Conservation (phyloP, 177 flowering plant genomes). For the Vitis hybrid region DNA sequence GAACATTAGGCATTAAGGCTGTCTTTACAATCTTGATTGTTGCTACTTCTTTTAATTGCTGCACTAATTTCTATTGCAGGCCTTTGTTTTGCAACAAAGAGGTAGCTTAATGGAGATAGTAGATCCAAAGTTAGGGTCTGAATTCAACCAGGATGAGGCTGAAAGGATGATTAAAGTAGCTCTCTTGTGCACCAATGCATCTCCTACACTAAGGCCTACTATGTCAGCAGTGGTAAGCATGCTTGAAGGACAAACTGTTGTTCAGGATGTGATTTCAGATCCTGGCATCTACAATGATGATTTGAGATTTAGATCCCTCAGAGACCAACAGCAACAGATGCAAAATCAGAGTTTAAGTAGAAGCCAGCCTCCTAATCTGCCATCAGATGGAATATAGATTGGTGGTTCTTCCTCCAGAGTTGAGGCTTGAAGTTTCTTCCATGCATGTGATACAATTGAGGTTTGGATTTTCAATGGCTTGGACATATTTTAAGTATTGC, state of each 20-base stretch:
- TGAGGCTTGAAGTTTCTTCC: no score
- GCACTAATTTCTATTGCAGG: constrained; percentile 1
- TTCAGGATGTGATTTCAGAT: constrained; percentile 4
- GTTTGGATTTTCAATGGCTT: no score
- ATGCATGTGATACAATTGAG: no score
- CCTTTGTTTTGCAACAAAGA: constrained; percentile 1
- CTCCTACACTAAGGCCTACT: constrained; percentile 10
- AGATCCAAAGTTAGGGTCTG: constrained; percentile 11
- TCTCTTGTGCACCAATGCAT: constrained; percentile 18
- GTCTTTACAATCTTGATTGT: no score
- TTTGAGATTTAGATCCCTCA: not conserved
- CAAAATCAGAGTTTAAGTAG: not conserved
- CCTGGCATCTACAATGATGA: constrained; percentile 2
- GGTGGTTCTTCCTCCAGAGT: no score
- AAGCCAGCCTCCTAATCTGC: not conserved
- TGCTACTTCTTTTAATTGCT: no score
- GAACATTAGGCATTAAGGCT: no score
- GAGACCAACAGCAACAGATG: not conserved
- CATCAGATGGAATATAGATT: no score
- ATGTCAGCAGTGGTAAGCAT: constrained; percentile 20
- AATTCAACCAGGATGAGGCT: constrained; percentile 8
- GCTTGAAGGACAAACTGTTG: constrained; percentile 13
- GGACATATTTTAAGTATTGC: no score
- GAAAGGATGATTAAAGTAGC: constrained; percentile 3
- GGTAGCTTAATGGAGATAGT: constrained; percentile 15